Evolutionary conservation across 305 asterid genomes (phyloP).

Genomic region (Ruellia speciosa): DNA sequence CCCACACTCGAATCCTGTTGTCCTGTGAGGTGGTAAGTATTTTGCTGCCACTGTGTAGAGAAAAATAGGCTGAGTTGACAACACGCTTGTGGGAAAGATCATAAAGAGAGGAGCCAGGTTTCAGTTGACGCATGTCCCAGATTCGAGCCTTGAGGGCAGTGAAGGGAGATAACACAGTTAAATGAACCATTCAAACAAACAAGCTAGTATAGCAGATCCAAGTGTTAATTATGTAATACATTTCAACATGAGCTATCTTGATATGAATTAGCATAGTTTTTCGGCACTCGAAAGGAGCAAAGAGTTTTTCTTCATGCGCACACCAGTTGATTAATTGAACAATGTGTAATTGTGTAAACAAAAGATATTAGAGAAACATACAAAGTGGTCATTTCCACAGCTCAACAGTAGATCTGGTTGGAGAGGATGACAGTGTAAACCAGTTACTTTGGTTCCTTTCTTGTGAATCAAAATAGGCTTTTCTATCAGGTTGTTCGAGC

Average conservation of each 20-base stretch:
- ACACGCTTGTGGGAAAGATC: slow-evolving; percentile 80
- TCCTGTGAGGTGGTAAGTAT: slow-evolving; percentile 92
- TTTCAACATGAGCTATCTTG: background rate
- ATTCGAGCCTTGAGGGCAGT: slow-evolving; percentile 65
- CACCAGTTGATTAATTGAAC: background rate
- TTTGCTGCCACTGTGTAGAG: slow-evolving; percentile 86
- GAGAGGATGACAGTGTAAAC: slow-evolving; percentile 91
- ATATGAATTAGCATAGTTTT: background rate
- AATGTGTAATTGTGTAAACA: background rate
- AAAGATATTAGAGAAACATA: slow-evolving; percentile 30
- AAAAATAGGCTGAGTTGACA: slow-evolving; percentile 92
- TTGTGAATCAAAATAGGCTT: slow-evolving; percentile 74
- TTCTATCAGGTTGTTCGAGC: slow-evolving; percentile 48
- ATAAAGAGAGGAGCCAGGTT: slow-evolving; percentile 65
- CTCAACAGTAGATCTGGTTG: slow-evolving; percentile 91
- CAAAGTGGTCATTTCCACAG: slow-evolving; percentile 96
- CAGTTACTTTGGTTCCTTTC: slow-evolving; percentile 94
- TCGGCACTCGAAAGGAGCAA: background rate
- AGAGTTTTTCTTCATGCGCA: too few species aligned
- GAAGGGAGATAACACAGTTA: background rate
- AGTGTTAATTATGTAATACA: background rate
- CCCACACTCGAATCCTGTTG: slow-evolving; percentile 76
- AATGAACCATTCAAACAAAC: background rate
- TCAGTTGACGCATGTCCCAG: slow-evolving; percentile 83
- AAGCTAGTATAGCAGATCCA: background rate